These are phyloP conservation scores for Hypoxylon sp. DNA, from an alignment of 2,329 filamentous ascomycete species.

Conservation along the genomic window DNA sequence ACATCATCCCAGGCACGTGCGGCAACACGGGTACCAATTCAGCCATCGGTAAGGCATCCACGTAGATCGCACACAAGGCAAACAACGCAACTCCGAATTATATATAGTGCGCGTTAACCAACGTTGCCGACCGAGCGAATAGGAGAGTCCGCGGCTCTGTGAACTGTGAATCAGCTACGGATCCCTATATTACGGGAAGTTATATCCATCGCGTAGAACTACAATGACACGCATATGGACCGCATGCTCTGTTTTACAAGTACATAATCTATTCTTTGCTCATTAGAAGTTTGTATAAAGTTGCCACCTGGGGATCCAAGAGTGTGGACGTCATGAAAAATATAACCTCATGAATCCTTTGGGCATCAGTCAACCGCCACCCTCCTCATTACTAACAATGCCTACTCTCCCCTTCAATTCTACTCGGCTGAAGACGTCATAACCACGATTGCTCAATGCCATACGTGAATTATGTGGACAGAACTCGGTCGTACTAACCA, in stretches of 20 bases:
- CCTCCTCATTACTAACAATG: not conserved
- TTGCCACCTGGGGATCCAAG: not conserved
- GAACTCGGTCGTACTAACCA: not conserved
- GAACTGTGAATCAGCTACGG: not conserved
- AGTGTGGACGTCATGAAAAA: not conserved
- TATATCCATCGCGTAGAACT: not conserved
- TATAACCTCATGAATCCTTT: not conserved
- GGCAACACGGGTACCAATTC: constrained; percentile 16
- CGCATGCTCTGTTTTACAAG: too few relatives aligned
- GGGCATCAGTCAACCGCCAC: not conserved
- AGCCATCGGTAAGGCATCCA: constrained; percentile 28
- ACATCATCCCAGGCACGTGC: constrained; percentile 34
- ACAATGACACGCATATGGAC: not conserved
- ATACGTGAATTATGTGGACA: not conserved
- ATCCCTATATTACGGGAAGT: not conserved
- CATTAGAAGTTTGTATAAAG: constrained; percentile 4
- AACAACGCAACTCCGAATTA: constrained; percentile 25
- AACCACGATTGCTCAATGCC: not conserved
- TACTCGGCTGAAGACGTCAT: not conserved
- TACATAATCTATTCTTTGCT: not conserved
- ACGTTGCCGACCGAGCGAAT: constrained; percentile 7
- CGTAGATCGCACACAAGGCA: constrained; percentile 20
- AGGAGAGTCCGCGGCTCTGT: constrained; percentile 3
- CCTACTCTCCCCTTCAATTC: not conserved
- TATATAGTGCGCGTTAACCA: constrained; percentile 19